phyloP scores from a whole-genome alignment of 2,329 filamentous ascomycete genomes.

The Trichophyton equinum region DNA sequence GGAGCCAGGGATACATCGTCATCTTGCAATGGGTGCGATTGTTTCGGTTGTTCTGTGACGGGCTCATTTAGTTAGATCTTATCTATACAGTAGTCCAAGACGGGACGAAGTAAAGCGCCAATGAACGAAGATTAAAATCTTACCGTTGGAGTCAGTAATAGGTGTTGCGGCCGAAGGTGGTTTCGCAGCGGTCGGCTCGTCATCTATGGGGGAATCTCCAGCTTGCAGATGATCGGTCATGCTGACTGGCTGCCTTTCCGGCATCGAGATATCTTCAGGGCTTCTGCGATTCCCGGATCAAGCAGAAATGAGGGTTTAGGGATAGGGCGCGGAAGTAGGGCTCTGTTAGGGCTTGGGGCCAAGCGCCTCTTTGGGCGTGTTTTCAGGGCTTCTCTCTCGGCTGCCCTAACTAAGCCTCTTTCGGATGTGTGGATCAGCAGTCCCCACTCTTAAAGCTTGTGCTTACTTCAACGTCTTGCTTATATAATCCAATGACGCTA shows the following conservation, averaged over 20 bases:
- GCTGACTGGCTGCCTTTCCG: background rate
- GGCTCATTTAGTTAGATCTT: background rate
- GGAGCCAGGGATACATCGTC: slow-evolving; percentile 24
- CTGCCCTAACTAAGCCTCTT: background rate
- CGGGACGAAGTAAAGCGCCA: background rate
- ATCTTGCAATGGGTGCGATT: slow-evolving; percentile 21
- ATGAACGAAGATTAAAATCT: slow-evolving; percentile 12
- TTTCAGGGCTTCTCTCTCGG: background rate
- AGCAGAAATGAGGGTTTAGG: slow-evolving; percentile 39
- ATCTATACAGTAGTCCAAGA: background rate
- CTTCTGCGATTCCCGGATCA: slow-evolving; percentile 26
- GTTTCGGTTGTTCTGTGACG: slow-evolving; percentile 15
- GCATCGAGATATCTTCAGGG: slow-evolving; percentile 3
- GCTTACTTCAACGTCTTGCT: background rate
- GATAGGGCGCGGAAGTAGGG: slow-evolving; percentile 36
- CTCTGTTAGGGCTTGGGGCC: slow-evolving; percentile 15
- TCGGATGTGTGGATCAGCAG: background rate
- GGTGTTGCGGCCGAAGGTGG: slow-evolving; percentile 18
- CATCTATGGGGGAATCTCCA: background rate
- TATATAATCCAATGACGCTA: background rate
- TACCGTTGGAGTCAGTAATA: slow-evolving; percentile 24
- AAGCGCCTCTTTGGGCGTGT: background rate
- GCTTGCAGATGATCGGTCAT: slow-evolving; percentile 11
- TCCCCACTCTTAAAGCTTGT: background rate
- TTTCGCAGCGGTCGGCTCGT: slow-evolving; percentile 17